A percentile compares a stretch with the other conserved stretches of the same genome.
These are phyloP conservation scores for Rubia yunnanensis DNA, from an alignment of 257 asterid species.

Conservation along the genomic window DNA sequence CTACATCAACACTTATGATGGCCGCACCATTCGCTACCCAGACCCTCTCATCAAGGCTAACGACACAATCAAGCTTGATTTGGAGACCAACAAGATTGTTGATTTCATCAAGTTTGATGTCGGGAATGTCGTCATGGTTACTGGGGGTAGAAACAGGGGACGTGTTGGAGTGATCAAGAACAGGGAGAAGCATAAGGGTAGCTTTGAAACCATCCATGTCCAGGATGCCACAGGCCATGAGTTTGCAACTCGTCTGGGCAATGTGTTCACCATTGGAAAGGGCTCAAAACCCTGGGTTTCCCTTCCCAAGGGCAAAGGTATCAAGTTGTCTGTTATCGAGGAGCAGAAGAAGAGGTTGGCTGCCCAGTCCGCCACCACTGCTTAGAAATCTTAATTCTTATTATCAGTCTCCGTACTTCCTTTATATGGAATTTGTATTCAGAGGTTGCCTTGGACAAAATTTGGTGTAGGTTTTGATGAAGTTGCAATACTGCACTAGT, in stretches of 20 bases:
- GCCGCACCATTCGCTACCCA: conserved; percentile 66
- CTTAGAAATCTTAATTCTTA: conserved; percentile 14
- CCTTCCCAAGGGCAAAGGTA: conserved; percentile 72
- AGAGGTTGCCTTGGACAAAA: neutral
- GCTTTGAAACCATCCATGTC: conserved; percentile 62
- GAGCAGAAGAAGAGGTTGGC: conserved; percentile 66
- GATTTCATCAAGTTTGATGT: conserved; percentile 71
- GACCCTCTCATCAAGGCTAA: conserved; percentile 67
- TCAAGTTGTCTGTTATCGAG: conserved; percentile 54
- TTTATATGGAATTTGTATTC: neutral
- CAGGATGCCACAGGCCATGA: conserved; percentile 64
- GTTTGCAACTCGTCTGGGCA: conserved; percentile 64
- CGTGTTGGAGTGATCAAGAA: conserved; percentile 72
- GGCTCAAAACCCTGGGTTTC: conserved; percentile 71
- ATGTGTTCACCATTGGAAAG: conserved; percentile 59
- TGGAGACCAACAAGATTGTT: conserved; percentile 43
- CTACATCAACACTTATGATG: conserved; percentile 61
- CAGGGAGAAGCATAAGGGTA: conserved; percentile 68
- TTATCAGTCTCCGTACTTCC: neutral
- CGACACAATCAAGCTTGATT: conserved; percentile 58
- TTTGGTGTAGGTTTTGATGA: neutral
- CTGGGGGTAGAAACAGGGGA: conserved; percentile 78
- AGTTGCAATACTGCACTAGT: neutral
- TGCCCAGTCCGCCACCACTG: conserved; percentile 39
- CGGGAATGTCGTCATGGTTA: conserved; percentile 69